Base-by-base conservation (phyloP, 192 early-diverging fungal species). In the Dispira simplex region DNA sequence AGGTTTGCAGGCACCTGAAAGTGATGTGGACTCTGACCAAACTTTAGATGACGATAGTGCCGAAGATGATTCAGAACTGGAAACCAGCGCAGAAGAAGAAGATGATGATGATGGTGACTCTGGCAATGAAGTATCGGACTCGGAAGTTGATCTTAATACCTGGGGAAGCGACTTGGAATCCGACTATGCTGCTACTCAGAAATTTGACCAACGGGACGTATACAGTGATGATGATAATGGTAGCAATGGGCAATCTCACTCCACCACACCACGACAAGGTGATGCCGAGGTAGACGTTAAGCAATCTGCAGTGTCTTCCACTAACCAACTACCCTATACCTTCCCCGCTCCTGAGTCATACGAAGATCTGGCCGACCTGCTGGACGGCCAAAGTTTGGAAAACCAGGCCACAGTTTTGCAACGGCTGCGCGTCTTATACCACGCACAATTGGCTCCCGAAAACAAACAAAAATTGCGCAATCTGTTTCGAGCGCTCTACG, bases 381-480 rank as follows among this genome's bases (percentile, higher is more conserved):
- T 92, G 10, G 69, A 83, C 25, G 75, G 73, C 46, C 80, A 87
- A 44, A 72, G 73, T 0, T 55, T 83, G 0, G 81, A 85, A 44
- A 90, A 93, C 59, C 81, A 88, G 45, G 69, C 82, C 8, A 79
- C 79, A 0, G 83, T 97, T 16, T 70, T 95, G 25, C 75, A 86
- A 57, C 89, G 93, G 16, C 80, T 98, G 67, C 85, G 90, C 43
- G 79, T 85, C 11, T 70, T 93, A 46, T 85, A 93, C 72, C 84
- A 93, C 70, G 83, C 85, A 51, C 88, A 91, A 62, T 80, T 97
- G 57, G 77, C 83, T 9, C 79, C 83, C 8, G 79, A 85, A 66
- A 98, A 98, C 79, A 83, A 85, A 63, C 73, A 76, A 46, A 88
- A 87, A 74, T 75, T 95, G 45, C 71, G 74, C 67, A 73, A 62